Base-by-base conservation (phyloP, 768 basidiomycete species). In the Naganishia randhawae region DNA sequence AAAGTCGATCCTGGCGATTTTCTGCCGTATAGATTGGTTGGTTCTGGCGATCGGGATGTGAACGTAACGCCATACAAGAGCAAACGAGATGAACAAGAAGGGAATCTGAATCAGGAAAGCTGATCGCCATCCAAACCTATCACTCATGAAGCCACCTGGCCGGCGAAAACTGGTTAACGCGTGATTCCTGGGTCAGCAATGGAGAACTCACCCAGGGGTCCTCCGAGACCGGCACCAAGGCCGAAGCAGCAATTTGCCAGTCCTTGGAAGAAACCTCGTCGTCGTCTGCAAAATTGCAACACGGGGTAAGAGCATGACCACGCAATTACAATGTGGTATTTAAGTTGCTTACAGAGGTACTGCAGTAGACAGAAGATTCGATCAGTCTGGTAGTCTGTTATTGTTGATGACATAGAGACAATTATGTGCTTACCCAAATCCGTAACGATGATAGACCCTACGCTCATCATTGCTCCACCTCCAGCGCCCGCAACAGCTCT, bases 401-500 rank as follows among this genome's bases (percentile, higher is more conserved):
- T 39, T 41, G 9, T n/a, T 3, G 13, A 29, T 25, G 5, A 27
- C 57, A 13, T 2, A 6, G 9, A 27, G 17, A 11, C 31, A 5
- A 16, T 39, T 10, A 25, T 14, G n/a, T n/a, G 50, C 67, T 65
- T 53, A 71, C 70, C 63, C 27, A 71, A 42, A 68, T 71, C 70
- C 29, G 54, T 65, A 14, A 68, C 55, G 8, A 71, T 68, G 39
- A 71, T 71, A 8, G 53, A 50, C 17, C 70, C 67, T 2, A 68
- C 62, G 42, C 50, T 54, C 32, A 55, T 65, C 69, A 72, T 42
- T 13, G 91, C 92, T 66, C 75, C 77, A 50, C 92, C 91, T 66
- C 91, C 92, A 86, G 91, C 90, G 55, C 93, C 93, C 31, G 93
- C 92, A 50, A 96, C 80, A 3, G 90, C 87, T 14, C 94, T 86